Conservation (phyloP, 805 yeast genomes). For the Saturnispora sekii region DNA sequence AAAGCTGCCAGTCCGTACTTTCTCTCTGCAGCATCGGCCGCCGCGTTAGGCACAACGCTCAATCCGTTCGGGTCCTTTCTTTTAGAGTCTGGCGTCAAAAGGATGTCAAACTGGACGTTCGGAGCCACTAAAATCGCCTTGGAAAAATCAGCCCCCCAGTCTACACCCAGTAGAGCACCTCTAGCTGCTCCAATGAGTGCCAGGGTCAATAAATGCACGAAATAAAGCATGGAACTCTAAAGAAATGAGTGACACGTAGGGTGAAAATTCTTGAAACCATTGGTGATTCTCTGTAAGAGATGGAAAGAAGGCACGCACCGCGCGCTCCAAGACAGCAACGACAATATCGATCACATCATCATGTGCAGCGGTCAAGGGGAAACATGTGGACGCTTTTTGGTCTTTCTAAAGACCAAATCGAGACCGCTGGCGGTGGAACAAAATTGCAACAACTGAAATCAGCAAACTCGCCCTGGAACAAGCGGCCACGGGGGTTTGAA, state of each 20-base stretch:
- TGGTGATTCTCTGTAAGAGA: neutral
- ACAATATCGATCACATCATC: neutral
- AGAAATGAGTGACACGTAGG: neutral
- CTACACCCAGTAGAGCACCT: constrained; percentile 78
- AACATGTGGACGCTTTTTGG: constrained; percentile 1
- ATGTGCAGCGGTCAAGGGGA: neutral
- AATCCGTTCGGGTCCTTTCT: constrained; percentile 82
- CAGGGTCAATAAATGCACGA: neutral
- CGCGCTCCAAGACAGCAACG: too few species aligned
- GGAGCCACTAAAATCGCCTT: constrained; percentile 90
- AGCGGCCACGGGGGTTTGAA: constrained; percentile 60
- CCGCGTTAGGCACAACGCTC: constrained; percentile 31
- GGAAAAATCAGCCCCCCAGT: constrained; percentile 78
- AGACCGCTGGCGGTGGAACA: too few species aligned
- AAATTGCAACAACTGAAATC: constrained; percentile 30
- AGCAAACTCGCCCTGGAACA: constrained; percentile 55
- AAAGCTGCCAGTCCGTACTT: constrained; percentile 70
- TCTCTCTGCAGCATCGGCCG: constrained; percentile 49
- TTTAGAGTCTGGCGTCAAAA: constrained; percentile 83
- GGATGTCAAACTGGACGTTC: constrained; percentile 76
- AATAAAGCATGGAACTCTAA: too few species aligned
- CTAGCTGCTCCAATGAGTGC: constrained; percentile 3
- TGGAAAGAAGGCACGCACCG: neutral
- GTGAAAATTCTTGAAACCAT: too few species aligned
- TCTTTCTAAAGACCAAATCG: neutral